These are phyloP conservation scores for Papilionanthe hybrid DNA, from an alignment of 116 monocot genomes.

Conservation along the genomic window DNA sequence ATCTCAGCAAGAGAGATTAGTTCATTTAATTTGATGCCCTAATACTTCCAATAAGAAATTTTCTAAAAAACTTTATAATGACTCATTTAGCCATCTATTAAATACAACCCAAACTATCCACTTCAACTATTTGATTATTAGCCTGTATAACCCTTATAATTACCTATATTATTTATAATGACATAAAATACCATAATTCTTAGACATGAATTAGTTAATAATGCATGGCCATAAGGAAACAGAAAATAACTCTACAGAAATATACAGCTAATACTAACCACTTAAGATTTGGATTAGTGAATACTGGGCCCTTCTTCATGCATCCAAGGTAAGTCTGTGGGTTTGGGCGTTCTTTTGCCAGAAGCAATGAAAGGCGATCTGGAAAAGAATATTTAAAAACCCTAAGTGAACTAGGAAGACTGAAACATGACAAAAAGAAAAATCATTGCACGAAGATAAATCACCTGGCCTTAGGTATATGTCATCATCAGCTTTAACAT, in stretches of 20 bases:
- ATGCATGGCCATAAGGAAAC: background rate
- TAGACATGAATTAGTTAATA: background rate
- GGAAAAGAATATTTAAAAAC: slow-evolving; percentile 7
- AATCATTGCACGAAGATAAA: slow-evolving; percentile 7
- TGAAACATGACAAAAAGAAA: slow-evolving; percentile 1
- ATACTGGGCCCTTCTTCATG: slow-evolving; percentile 98
- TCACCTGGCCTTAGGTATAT: slow-evolving; percentile 91
- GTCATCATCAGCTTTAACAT: slow-evolving; percentile 94
- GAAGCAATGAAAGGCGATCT: slow-evolving; percentile 87
- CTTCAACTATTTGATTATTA: too few relatives aligned
- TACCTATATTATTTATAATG: background rate
- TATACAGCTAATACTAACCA: slow-evolving; percentile 44
- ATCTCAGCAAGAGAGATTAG: too few relatives aligned
- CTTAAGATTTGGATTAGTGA: slow-evolving; percentile 83
- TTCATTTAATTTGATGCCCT: too few relatives aligned
- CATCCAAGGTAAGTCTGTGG: slow-evolving; percentile 85
- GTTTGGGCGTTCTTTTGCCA: slow-evolving; percentile 76
- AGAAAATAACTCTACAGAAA: background rate
- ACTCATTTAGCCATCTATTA: too few relatives aligned
- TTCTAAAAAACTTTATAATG: too few relatives aligned
- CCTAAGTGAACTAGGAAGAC: background rate
- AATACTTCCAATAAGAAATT: too few relatives aligned
- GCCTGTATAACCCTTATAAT: too few relatives aligned
- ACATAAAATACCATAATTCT: background rate
- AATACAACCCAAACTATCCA: too few relatives aligned